Evolutionary conservation across 169 alveolate species (phyloP).

Genomic region (Haemoproteus tartakovskyi): DNA sequence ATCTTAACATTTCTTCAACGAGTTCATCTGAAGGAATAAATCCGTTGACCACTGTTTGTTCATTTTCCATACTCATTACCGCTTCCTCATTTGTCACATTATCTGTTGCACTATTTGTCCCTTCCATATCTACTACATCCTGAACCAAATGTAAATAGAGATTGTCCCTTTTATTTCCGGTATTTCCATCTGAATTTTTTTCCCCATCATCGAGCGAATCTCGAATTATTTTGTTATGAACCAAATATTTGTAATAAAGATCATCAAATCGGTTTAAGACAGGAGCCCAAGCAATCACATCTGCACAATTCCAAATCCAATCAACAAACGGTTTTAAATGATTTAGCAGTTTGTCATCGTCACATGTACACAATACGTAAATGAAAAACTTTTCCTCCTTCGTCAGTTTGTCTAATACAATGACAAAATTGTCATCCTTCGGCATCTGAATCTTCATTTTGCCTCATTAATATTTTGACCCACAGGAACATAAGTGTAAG

Average conservation of each 20-base stretch:
- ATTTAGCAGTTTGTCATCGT: slow-evolving; percentile 45
- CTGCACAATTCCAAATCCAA: slow-evolving; percentile 82
- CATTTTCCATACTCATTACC: background rate
- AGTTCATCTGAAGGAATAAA: slow-evolving; percentile 52
- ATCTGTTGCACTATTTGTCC: background rate
- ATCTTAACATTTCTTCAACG: slow-evolving; percentile 64
- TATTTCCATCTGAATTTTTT: background rate
- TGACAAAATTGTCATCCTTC: slow-evolving; percentile 77
- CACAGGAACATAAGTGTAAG: too few relatives aligned
- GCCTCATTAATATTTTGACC: too few relatives aligned
- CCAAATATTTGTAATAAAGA: slow-evolving; percentile 65
- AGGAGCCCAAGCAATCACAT: slow-evolving; percentile 80
- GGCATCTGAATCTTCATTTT: slow-evolving; percentile 79
- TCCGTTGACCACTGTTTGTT: background rate
- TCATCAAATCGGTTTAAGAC: slow-evolving; percentile 79
- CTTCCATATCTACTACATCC: background rate
- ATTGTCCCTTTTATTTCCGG: too few relatives aligned
- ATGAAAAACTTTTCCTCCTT: slow-evolving; percentile 74
- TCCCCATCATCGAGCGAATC: slow-evolving; percentile 2
- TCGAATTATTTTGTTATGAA: slow-evolving; percentile 44
- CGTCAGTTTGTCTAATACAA: slow-evolving; percentile 73
- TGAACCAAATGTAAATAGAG: too few relatives aligned
- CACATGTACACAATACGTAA: slow-evolving; percentile 70
- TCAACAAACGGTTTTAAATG: slow-evolving; percentile 77
- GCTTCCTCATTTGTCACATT: background rate